These are phyloP conservation scores for Acer saccharum DNA, from an alignment of 345 rosid genomes.

Conservation along the genomic window DNA sequence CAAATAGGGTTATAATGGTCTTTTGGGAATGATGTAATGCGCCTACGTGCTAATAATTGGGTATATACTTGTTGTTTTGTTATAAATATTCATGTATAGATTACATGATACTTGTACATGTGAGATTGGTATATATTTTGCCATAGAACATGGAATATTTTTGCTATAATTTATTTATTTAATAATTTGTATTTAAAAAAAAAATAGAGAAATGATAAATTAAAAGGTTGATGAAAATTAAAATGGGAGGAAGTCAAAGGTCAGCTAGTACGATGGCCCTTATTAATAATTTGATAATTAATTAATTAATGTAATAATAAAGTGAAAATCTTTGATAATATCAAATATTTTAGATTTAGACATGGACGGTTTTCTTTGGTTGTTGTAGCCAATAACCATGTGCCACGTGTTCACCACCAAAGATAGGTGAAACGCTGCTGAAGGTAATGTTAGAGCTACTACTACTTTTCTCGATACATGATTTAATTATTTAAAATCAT, in stretches of 20 bases:
- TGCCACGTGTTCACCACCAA: not conserved
- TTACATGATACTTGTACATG: not conserved
- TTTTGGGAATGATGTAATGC: not conserved
- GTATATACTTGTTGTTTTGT: not conserved
- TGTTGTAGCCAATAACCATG: not conserved
- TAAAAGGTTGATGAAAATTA: not conserved
- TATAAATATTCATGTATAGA: not conserved
- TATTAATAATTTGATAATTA: not conserved
- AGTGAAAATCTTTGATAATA: not conserved
- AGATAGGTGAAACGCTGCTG: not conserved
- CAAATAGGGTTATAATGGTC: not conserved
- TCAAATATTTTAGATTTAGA: not conserved
- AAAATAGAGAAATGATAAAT: not conserved
- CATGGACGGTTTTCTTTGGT: no score
- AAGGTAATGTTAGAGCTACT: no score
- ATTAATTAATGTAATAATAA: no score
- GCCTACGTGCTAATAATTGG: not conserved
- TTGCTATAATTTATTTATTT: no score
- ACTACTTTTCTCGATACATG: not conserved
- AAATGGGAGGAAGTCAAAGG: slow-evolving; percentile 1
- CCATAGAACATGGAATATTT: not conserved
- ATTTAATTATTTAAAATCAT: not conserved
- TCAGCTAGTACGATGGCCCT: not conserved
- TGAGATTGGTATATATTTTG: not conserved
- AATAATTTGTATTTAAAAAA: not conserved